Conservation (phyloP, 1,284 basidiomycete genomes). For the Cryptococcus hybrid region DNA sequence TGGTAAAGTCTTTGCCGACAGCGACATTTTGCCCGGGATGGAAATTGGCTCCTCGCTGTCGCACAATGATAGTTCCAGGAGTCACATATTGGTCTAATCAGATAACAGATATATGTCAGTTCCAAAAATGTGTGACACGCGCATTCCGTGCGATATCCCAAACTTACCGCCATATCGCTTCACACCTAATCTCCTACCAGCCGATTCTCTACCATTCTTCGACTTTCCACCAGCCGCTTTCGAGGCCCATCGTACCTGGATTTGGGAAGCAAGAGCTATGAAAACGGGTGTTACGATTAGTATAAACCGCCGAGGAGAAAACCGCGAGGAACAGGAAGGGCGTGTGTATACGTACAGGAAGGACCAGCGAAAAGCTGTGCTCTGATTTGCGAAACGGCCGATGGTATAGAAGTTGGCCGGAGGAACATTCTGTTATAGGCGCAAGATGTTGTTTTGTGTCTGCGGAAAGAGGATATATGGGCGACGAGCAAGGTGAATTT, state of each 20-base stretch:
- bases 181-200: conserved; percentile 84
- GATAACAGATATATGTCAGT: background rate
- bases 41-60: conserved; percentile 85
- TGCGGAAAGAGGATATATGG: no score
- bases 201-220: conserved; percentile 84
- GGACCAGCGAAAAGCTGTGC: no score
- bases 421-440: no score
- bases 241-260: conserved; percentile 69
- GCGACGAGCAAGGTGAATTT: no score
- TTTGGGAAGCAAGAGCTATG: no score
- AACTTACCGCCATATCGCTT: conserved; percentile 87
- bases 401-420: no score
- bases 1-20: conserved; percentile 86
- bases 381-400: no score
- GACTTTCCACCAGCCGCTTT: conserved; percentile 92
- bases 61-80: conserved; percentile 89
- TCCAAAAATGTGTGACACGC: background rate
- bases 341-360: no score
- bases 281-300: no score
- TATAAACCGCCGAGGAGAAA: no score
- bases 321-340: no score
- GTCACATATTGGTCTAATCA: conserved; percentile 77
- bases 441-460: no score
- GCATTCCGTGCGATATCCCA: background rate
- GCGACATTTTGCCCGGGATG: conserved; percentile 89